phyloP scores from a whole-genome alignment of 257 asterid species.

The Penstemon barbatus region DNA sequence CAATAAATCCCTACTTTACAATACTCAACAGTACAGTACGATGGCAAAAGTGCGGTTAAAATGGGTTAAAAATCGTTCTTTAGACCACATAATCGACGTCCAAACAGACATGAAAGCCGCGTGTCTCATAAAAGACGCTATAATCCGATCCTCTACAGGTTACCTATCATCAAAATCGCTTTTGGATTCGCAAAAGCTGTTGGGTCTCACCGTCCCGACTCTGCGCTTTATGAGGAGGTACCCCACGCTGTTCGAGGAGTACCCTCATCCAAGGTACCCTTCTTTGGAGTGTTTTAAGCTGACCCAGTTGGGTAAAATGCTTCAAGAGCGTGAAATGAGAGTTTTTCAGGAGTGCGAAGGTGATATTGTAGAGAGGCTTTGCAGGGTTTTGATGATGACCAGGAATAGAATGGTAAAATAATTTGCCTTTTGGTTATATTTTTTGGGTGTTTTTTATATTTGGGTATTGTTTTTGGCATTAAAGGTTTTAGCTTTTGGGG shows the following conservation, averaged over 20 bases:
- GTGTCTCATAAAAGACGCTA: constrained; percentile 72
- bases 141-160: constrained; percentile 61
- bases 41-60: constrained; percentile 78
- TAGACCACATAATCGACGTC: constrained; percentile 77
- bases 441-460: not conserved
- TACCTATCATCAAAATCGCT: constrained; percentile 67
- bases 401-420: constrained; percentile 51
- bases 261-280: constrained; percentile 82
- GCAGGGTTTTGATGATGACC: constrained; percentile 80
- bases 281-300: constrained; percentile 75
- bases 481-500: too few relatives aligned
- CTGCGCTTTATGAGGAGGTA: constrained; percentile 76
- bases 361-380: constrained; percentile 69
- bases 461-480: not conserved
- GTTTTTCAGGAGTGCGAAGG: constrained; percentile 47
- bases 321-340: constrained; percentile 56
- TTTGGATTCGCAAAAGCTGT: constrained; percentile 61
- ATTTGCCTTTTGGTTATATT: not conserved
- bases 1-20: constrained; percentile 22
- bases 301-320: constrained; percentile 57
- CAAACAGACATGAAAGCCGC: constrained; percentile 91
- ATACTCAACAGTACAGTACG: constrained; percentile 46
- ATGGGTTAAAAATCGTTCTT: constrained; percentile 85
- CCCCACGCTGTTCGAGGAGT: constrained; percentile 88
- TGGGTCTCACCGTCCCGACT: constrained; percentile 84